phyloP scores from a whole-genome alignment of 2,329 filamentous ascomycete species.

The Xylaria arbuscula region DNA sequence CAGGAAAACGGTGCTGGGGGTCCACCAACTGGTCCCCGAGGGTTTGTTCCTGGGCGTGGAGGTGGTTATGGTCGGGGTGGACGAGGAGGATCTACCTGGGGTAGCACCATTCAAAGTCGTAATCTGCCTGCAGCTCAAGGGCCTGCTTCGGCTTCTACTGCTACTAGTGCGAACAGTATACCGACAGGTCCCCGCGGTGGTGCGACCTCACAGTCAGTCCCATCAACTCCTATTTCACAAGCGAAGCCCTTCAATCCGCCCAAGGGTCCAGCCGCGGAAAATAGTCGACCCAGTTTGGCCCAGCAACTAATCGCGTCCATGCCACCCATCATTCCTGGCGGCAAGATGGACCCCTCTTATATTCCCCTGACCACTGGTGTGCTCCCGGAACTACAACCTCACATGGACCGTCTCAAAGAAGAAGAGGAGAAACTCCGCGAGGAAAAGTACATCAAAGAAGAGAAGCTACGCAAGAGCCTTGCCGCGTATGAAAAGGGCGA shows the following conservation, averaged over 20 bases:
- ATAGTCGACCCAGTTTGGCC: conserved; percentile 57
- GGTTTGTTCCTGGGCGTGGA: conserved; percentile 62
- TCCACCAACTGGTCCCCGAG: conserved; percentile 66
- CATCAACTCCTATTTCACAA: conserved; percentile 53
- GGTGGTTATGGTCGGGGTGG: conserved; percentile 58
- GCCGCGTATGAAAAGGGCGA: conserved; percentile 65
- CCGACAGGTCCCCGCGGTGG: conserved; percentile 48
- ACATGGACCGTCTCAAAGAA: conserved; percentile 64
- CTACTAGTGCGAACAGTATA: conserved; percentile 46
- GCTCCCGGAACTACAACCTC: conserved; percentile 64
- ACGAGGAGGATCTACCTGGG: conserved; percentile 59
- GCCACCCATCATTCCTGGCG: conserved; percentile 64
- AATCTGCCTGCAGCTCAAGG: conserved; percentile 45
- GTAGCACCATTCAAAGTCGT: conserved; percentile 46
- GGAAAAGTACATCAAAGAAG: conserved; percentile 65
- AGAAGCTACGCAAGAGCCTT: conserved; percentile 64
- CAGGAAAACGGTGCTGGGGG: conserved; percentile 55
- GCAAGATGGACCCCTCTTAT: conserved; percentile 63
- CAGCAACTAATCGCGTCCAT: conserved; percentile 64
- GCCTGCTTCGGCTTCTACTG: conserved; percentile 53
- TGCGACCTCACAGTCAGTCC: conserved; percentile 50
- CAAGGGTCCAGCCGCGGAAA: conserved; percentile 61
- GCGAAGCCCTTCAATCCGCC: conserved; percentile 67
- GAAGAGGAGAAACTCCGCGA: conserved; percentile 68
- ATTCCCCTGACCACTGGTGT: conserved; percentile 60